phyloP scores from a whole-genome alignment of 1,284 basidiomycete species.

The Cryptococcus sp. region DNA sequence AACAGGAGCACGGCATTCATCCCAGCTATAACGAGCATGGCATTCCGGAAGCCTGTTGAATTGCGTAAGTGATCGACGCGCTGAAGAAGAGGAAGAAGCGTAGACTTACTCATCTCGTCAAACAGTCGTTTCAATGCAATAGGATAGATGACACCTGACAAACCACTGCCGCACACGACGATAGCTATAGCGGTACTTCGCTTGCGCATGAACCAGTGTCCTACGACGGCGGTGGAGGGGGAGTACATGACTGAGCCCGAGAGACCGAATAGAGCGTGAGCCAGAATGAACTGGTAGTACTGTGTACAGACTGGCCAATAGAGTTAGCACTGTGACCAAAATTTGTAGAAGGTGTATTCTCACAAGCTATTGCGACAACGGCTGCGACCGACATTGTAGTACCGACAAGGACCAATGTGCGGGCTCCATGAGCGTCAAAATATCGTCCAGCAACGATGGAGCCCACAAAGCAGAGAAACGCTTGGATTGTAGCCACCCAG shows the following conservation, averaged over 20 bases:
- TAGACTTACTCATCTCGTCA: conserved; percentile 27
- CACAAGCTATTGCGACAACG: conserved; percentile 46
- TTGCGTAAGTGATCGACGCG: conserved; percentile 2
- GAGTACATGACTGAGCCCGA: conserved; percentile 43
- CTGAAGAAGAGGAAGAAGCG: not conserved
- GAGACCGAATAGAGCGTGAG: conserved; percentile 42
- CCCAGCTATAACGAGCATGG: conserved; percentile 45
- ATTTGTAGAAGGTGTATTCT: conserved; percentile 10
- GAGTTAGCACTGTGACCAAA: not conserved
- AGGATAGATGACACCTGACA: conserved; percentile 49
- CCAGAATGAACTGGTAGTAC: conserved; percentile 50
- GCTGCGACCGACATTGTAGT: conserved; percentile 31
- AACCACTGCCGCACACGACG: conserved; percentile 42
- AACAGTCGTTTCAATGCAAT: conserved; percentile 45
- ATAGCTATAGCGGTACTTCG: conserved; percentile 45
- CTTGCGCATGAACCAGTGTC: conserved; percentile 48
- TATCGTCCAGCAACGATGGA: conserved; percentile 43
- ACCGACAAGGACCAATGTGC: conserved; percentile 29
- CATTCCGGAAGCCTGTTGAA: conserved; percentile 39
- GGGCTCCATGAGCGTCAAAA: conserved; percentile 48
- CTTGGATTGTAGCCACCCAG: conserved; percentile 45
- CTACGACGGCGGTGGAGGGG: conserved; percentile 42
- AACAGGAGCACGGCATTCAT: conserved; percentile 45
- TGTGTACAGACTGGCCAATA: conserved; percentile 34
- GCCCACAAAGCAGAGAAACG: conserved; percentile 37